phyloP scores from a whole-genome alignment of 2,329 filamentous ascomycete genomes.

The Talaromyces sp. region DNA sequence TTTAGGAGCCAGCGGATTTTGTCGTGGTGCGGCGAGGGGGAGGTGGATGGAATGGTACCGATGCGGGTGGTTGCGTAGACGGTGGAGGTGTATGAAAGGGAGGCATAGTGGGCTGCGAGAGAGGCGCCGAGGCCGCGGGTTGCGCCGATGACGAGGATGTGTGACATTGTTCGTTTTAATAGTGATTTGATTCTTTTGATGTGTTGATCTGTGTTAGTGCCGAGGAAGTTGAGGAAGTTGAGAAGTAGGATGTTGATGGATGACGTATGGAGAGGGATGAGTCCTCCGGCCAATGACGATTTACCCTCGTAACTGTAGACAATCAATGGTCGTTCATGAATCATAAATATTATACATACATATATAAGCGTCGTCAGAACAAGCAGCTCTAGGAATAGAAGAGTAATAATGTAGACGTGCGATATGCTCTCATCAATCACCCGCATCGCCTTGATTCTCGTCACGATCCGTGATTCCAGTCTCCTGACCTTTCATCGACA shows the following conservation, averaged over 20 bases:
- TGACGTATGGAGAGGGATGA: conserved; percentile 5
- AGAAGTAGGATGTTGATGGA: not conserved
- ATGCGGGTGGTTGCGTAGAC: conserved; percentile 61
- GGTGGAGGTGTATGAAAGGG: conserved; percentile 36
- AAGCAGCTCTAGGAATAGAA: not conserved
- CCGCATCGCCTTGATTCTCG: not conserved
- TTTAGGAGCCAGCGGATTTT: conserved; percentile 48
- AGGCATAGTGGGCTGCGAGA: conserved; percentile 55
- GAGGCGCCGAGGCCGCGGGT: conserved; percentile 63
- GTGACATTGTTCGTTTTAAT: conserved; percentile 17
- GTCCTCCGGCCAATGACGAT: conserved; percentile 3
- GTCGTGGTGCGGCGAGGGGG: conserved; percentile 30
- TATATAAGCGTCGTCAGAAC: not conserved
- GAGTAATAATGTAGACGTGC: not conserved
- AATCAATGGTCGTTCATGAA: not conserved
- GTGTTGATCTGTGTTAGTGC: not conserved
- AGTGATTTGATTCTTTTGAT: conserved; percentile 15
- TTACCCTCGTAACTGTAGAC: too few relatives aligned
- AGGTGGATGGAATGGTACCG: conserved; percentile 27
- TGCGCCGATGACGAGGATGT: conserved; percentile 60
- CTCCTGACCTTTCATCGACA: conserved; percentile 1
- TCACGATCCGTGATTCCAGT: not conserved
- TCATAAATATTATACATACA: not conserved
- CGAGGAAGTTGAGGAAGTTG: not conserved
- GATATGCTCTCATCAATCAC: not conserved